Evolutionary conservation across 768 basidiomycete genomes (phyloP), one percentile per base, ranked within the genome.

Genomic region (Tricholoma sp.): DNA sequence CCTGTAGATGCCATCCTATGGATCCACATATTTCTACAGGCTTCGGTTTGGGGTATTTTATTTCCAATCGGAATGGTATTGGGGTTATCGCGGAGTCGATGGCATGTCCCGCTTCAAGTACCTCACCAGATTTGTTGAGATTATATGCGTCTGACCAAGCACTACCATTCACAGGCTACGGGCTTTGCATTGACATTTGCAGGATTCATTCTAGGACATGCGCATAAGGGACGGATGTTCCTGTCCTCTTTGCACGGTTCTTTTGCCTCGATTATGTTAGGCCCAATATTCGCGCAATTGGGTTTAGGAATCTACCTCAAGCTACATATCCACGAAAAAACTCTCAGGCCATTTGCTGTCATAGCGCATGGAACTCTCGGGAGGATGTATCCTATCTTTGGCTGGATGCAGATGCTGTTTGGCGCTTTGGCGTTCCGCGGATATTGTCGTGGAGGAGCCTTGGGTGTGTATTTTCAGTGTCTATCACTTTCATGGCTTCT

Each of bases 61-160:
- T 97, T 96, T 66, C 94, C 94, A 0, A 76, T 85, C 6, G 94
- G 86, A 27, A 89, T 89, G 88, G 84, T 90, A 0, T 71, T 90
- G 4, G 87, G 87, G 16, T 72, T 91, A 14, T 72, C 83, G n/a
- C 78, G 85, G 58, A 94, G 92, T 69, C 81, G 85, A 64, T 95
- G 89, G 86, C 94, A 97, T 69, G 92, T 94, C 45, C 94, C 94
- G 5, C 68, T 94, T 4, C 94, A 96, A 73, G 89, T 86, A 51
- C 37, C 78, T 57, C 9, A n/a, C 7, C 41, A 39, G 11, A 54
- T 14, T 32, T 2, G 14, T 12, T 37, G 46, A 51, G 0, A 9
- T 41, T 19, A 22, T 16, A 14, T n/a, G 21, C 37, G 12, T 18
- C 19, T 57, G 46, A 59, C 45, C 43, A 14, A 39, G 54, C 16